Base-by-base conservation (phyloP, 2,329 filamentous ascomycete genomes). In the Aspergillus ustus region DNA sequence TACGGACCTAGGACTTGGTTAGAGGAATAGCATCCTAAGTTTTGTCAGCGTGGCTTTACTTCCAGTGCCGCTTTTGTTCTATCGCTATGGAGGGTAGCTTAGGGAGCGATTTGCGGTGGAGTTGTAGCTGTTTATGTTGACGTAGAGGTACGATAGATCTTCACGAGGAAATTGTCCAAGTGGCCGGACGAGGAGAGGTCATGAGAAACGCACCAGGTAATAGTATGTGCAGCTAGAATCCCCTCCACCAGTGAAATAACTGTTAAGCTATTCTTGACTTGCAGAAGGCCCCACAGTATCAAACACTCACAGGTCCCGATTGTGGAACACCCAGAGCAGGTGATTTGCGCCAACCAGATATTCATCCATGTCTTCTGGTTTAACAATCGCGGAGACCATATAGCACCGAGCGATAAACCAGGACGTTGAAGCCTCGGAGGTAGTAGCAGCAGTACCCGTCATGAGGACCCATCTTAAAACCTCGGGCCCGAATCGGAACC, bases 21-120 rank as follows among this genome's bases (percentile, higher is more conserved):
- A 86, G 73, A 87, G 87, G 0, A 87, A 86, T 63, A 81, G 77
- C n/a, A 54, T 86, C 53, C 67, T 86, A 3, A 84, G 75, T 0
- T 85, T 86, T 58, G 77, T 85, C 48, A 74, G 77, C 1, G 25
- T 84, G 11, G 78, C 73, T 0, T 68, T 83, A 53, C 74, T 84
- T n/a, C 82, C 83, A 0, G 76, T 82, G 2, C 81, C 83, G 5
- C n/a, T 59, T 2, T n/a, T 58, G 2, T 58, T 51, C 37, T 37
- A 43, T 19, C 22, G 29, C 9, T 51, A 50, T 20, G 57, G 50
- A n/a, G 52, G 22, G n/a, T 40, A 7, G 20, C 34, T 58, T 13
- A 11, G 55, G 7, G 37, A 28, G 9, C 22, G 20, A 3, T 51
- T 52, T 40, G n/a, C 46, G 28, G 29, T 58, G 20, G 46, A 25